Conservation (phyloP, 164 flowering plant genomes). For the Magnolia changhungtana region DNA sequence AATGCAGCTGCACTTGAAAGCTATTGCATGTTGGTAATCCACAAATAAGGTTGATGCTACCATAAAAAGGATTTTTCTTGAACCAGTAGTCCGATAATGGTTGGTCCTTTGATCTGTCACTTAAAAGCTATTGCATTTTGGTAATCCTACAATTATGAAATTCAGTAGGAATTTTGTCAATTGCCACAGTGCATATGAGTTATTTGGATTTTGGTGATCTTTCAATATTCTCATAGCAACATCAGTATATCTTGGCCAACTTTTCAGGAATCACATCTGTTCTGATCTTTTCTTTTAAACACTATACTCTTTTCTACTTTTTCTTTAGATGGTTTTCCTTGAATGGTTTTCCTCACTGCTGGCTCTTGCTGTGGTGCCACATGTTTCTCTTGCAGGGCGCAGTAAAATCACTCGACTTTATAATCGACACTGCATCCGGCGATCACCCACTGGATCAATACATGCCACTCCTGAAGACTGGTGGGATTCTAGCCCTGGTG, state of each 20-base stretch:
- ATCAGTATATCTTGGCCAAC: no score
- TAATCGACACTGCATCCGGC: conserved; percentile 79
- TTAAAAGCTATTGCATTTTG: neutral
- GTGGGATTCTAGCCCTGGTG: conserved; percentile 60
- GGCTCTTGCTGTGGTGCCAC: neutral
- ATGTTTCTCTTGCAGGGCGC: conserved; percentile 35
- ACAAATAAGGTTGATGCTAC: neutral
- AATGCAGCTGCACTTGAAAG: neutral
- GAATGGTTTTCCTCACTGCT: no score
- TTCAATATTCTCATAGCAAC: neutral
- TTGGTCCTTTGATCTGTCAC: neutral
- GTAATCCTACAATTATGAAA: neutral
- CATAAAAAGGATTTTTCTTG: no score
- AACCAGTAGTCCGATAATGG: no score
- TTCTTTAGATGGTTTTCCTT: no score
- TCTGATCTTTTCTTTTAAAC: no score
- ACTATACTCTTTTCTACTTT: no score
- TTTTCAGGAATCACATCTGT: no score
- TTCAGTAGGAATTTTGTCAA: no score
- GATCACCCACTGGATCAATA: conserved; percentile 81
- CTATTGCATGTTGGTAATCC: neutral
- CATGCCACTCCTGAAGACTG: conserved; percentile 62
- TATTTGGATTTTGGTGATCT: neutral
- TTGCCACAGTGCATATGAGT: neutral
- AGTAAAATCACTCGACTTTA: conserved; percentile 57